Conservation (phyloP, 768 basidiomycete genomes). For the Lactifluus volemus region DNA sequence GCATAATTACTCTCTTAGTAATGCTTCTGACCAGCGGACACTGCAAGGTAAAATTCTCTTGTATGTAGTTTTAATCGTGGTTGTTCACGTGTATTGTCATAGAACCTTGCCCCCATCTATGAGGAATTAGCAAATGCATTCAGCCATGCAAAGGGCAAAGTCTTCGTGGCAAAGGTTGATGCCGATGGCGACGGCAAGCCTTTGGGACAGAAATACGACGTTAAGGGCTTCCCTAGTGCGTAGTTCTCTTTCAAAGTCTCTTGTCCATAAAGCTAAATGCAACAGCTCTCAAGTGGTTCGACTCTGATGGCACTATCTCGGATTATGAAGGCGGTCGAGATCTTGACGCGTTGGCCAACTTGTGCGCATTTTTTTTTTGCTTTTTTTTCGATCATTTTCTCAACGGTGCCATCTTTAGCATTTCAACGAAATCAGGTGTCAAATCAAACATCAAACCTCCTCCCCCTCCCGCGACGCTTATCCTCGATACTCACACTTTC, state of each 20-base stretch:
- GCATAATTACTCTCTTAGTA: background rate
- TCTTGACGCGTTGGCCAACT: slow-evolving; percentile 62
- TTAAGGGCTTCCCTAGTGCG: slow-evolving; percentile 83
- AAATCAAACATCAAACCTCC: slow-evolving; percentile 87
- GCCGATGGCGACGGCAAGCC: slow-evolving; percentile 81
- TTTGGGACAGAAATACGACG: slow-evolving; percentile 68
- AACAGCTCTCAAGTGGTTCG: slow-evolving; percentile 88
- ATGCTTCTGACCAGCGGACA: slow-evolving; percentile 48
- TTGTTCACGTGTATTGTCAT: background rate
- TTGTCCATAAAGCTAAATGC: slow-evolving; percentile 8
- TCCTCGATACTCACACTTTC: slow-evolving; percentile 67
- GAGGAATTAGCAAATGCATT: slow-evolving; percentile 90
- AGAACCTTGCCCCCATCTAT: slow-evolving; percentile 84
- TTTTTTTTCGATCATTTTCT: background rate
- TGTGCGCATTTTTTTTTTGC: slow-evolving; percentile 40
- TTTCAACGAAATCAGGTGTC: slow-evolving; percentile 65
- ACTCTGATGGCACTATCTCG: slow-evolving; percentile 45
- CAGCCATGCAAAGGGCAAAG: slow-evolving; percentile 66
- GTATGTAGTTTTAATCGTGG: background rate
- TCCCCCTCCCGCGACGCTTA: slow-evolving; percentile 57
- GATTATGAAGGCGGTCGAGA: slow-evolving; percentile 75
- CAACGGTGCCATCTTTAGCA: slow-evolving; percentile 33
- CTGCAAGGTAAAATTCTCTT: slow-evolving; percentile 55
- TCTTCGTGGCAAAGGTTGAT: slow-evolving; percentile 86
- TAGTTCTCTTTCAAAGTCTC: slow-evolving; percentile 17